A percentile compares a stretch with the other conserved stretches of the same genome.
Evolutionary conservation across 331 rosid species (phyloP).

Genomic region (Telfairia occidentalis): DNA sequence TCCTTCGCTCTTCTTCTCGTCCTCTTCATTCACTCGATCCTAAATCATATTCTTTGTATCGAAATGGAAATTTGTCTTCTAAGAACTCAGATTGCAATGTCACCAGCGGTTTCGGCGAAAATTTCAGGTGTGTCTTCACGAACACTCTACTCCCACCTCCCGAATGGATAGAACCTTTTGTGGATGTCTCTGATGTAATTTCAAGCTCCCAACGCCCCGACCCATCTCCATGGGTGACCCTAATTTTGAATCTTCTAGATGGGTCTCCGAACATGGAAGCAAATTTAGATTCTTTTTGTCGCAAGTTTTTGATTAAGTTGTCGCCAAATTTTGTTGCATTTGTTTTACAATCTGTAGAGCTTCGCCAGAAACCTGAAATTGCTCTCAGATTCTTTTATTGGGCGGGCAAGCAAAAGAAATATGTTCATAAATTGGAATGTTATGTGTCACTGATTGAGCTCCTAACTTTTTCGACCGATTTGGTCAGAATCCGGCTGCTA

Average conservation of each 20-base stretch:
- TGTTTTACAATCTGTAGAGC: slow-evolving; percentile 34
- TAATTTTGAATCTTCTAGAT: slow-evolving; percentile 48
- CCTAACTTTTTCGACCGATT: slow-evolving; percentile 22
- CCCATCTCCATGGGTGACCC: slow-evolving; percentile 65
- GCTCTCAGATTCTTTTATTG: slow-evolving; percentile 60
- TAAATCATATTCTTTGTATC: not conserved
- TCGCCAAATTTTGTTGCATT: slow-evolving; percentile 58
- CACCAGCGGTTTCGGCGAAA: slow-evolving; percentile 1
- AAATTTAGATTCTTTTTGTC: slow-evolving; percentile 47
- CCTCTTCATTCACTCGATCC: not conserved
- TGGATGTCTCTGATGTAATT: slow-evolving; percentile 58
- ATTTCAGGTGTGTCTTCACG: slow-evolving; percentile 26
- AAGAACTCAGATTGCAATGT: slow-evolving; percentile 15
- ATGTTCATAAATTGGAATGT: slow-evolving; percentile 51
- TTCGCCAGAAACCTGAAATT: slow-evolving; percentile 24
- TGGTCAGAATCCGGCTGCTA: slow-evolving; percentile 15
- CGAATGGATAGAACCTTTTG: slow-evolving; percentile 64
- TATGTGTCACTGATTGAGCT: slow-evolving; percentile 51
- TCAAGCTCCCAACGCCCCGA: slow-evolving; percentile 27
- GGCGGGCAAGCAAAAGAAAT: slow-evolving; percentile 42
- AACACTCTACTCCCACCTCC: slow-evolving; percentile 47
- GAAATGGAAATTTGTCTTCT: slow-evolving; percentile 24
- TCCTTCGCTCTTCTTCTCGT: slow-evolving; percentile 12
- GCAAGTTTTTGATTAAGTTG: slow-evolving; percentile 37
- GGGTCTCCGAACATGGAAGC: slow-evolving; percentile 55